A percentile compares a stretch with the other conserved stretches of the same genome.
Conservation (phyloP, 2,329 filamentous ascomycete species). For the Aureobasidium lini region DNA sequence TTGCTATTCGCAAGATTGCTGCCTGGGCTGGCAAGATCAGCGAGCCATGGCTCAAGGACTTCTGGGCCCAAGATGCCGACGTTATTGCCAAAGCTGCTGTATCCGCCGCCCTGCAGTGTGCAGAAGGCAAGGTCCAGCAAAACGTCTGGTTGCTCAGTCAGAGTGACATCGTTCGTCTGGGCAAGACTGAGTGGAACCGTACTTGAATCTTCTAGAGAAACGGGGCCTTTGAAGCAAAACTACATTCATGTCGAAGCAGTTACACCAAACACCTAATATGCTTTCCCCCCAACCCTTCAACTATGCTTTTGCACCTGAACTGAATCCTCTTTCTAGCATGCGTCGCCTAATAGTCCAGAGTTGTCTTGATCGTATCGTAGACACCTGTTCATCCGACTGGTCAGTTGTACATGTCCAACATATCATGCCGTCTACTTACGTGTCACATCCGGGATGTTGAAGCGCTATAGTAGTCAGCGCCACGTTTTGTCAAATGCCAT, state of each 20-base stretch:
- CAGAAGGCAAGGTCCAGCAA: slow-evolving; percentile 49
- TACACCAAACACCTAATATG: neutral
- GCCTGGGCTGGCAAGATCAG: slow-evolving; percentile 48
- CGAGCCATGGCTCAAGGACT: slow-evolving; percentile 49
- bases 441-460: slow-evolving; percentile 72
- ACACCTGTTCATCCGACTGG: slow-evolving; percentile 26
- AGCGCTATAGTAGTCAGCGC: slow-evolving; percentile 21
- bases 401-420: neutral
- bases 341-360: slow-evolving; percentile 35
- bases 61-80: slow-evolving; percentile 64
- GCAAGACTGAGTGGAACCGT: slow-evolving; percentile 45
- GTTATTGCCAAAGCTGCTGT: slow-evolving; percentile 64
- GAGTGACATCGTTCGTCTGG: slow-evolving; percentile 58
- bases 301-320: neutral
- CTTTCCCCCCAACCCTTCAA: neutral
- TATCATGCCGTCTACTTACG: slow-evolving; percentile 52
- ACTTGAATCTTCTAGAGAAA: neutral
- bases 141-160: slow-evolving; percentile 55
- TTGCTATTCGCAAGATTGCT: slow-evolving; percentile 49
- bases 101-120: slow-evolving; percentile 45
- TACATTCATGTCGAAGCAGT: neutral
- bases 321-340: neutral
- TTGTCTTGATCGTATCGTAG: slow-evolving; percentile 43
- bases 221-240: neutral
- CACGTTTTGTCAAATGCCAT: neutral